Evolutionary conservation across 2,329 filamentous ascomycete species (phyloP), one percentile per base, ranked within the genome.

Genomic region (Colletotrichum graminicola): DNA sequence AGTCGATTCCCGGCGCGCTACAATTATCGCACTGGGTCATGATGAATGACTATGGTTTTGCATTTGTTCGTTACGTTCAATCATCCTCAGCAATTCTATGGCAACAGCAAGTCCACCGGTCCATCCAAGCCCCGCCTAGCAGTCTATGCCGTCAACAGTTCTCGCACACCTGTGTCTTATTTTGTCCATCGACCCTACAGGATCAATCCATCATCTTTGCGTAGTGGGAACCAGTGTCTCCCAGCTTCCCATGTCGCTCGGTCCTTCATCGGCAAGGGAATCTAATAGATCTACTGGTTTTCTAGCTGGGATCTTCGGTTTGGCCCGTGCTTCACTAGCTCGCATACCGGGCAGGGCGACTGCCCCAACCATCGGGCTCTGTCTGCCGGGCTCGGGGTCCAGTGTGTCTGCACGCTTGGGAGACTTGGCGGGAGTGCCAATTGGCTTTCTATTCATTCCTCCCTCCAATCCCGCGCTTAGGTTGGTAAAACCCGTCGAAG

Each of bases 181-280:
- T 62, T 62, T 23, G 16, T 60, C 14, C 5, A 10, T 39, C 52
- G 47, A 68, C 16, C 11, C 32, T 61, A 29, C 21, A 47, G 6
- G 23, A 5, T 23, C 51, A 7, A 41, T 51, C 21, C n/a, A 61
- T 51, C 57, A 73, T 52, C 56, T 62, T n/a, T 74, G 69, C 3
- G 51, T 64, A 64, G 77, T 82, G 34, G 88, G 88, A 76, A 87
- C 87, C 76, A 90, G 75, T 5, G 87, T 86, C 75, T 89, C 86
- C 87, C 87, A 90, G 29, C 85, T 83, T 16, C 84, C 84, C 78
- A 88, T 81, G 47, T 84, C 85, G 3, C 72, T 64, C 45, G 80
- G 79, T n/a, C 76, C 78, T 26, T 80, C 82, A 55, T 88, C 86
- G 54, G 83, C 84, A 41, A 88, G 76, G 56, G 87, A 81, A 73